Evolutionary conservation across 2,329 filamentous ascomycete genomes (phyloP), one percentile per base, ranked within the genome.

Genomic region (Penicillium sp.): DNA sequence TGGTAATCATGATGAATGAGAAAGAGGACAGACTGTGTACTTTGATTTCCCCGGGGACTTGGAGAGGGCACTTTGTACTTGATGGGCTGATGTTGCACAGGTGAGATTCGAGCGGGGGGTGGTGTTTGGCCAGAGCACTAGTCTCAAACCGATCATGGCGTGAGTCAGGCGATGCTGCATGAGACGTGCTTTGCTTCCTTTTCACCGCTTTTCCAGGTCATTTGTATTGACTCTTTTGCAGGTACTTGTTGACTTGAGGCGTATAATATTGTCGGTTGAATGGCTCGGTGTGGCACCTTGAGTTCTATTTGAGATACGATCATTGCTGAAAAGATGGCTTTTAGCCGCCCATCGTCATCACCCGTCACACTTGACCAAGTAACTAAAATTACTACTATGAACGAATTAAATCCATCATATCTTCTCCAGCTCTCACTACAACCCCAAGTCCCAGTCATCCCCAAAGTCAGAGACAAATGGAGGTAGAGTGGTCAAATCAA

Each of bases 391-490:
- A n/a, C n/a, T n/a, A n/a, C n/a, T n/a, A n/a, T n/a, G n/a, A n/a
- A n/a, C n/a, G n/a, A n/a, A n/a, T n/a, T n/a, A n/a, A n/a, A n/a
- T n/a, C n/a, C n/a, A n/a, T n/a, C n/a, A n/a, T n/a, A n/a, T n/a
- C n/a, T n/a, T n/a, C n/a, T n/a, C n/a, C n/a, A n/a, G n/a, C 3
- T 3, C 19, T 6, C 7, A 3, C 10, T 43, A 43, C 24, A 43
- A 18, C 2, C 39, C 39, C 24, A 53, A 23, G 21, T 53, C 49
- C 57, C 57, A 55, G 18, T 52, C 21, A 19, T 57, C 43, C 39
- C 43, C 37, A 19, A 48, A 51, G 13, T 58, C 46, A 10, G 45
- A 23, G n/a, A 58, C 19, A 40, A 55, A 60, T 1, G 48, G 49
- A 31, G 55, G 34, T 10, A 51, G 21, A 7, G 50, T 40, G 5